Evolutionary conservation across 2,329 filamentous ascomycete genomes (phyloP).

Genomic region (Zopfia rhizophila): DNA sequence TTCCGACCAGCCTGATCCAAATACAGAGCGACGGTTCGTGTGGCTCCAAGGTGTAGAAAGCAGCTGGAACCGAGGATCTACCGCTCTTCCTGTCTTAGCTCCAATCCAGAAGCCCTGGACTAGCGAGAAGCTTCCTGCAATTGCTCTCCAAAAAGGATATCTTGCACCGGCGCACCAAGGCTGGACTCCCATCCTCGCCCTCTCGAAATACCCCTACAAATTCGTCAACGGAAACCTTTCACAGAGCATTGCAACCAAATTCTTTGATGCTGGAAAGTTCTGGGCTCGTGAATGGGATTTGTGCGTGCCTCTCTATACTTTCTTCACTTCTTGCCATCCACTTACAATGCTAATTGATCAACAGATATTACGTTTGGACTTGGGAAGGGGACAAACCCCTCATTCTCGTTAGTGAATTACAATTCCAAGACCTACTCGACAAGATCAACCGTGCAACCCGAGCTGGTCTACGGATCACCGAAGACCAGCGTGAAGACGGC

Average conservation of each 20-base stretch:
- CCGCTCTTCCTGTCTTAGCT: too few species aligned
- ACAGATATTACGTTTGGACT: constrained; percentile 73
- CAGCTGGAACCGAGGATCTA: constrained; percentile 31
- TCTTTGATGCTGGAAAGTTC: constrained; percentile 69
- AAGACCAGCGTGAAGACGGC: constrained; percentile 59
- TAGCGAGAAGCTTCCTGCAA: constrained; percentile 22
- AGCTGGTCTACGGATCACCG: constrained; percentile 68
- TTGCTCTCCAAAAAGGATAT: constrained; percentile 39
- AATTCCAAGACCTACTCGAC: constrained; percentile 72
- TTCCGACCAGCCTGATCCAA: constrained; percentile 5
- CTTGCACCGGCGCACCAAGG: constrained; percentile 40
- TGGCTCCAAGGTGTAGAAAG: constrained; percentile 34
- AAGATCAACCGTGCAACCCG: constrained; percentile 70
- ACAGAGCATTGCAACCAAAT: constrained; percentile 62
- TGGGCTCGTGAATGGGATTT: constrained; percentile 76
- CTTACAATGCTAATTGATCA: constrained; percentile 15
- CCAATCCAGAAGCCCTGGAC: too few species aligned
- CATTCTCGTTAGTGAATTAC: constrained; percentile 73
- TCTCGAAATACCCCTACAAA: constrained; percentile 68
- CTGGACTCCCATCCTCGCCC: constrained; percentile 54
- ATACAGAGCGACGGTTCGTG: constrained; percentile 32
- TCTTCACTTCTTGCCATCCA: constrained; percentile 36
- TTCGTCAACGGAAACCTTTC: constrained; percentile 63
- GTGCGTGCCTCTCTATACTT: constrained; percentile 62
- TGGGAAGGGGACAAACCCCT: constrained; percentile 61